Conservation (phyloP, 768 basidiomycete genomes). For the Rhizopogon sp. region DNA sequence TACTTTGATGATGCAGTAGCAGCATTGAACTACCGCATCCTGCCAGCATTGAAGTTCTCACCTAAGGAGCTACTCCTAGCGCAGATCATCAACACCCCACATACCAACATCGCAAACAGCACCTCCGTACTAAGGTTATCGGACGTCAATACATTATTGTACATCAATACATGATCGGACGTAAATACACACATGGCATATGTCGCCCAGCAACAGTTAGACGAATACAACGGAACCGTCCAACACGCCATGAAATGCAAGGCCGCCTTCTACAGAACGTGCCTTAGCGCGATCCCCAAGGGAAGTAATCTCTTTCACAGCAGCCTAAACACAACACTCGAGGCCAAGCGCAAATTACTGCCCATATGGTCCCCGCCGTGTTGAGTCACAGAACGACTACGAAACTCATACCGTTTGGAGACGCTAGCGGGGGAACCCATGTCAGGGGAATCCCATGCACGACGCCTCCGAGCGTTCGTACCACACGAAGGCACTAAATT, state of each 20-base stretch:
- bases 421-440: conserved; percentile 13
- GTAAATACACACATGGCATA: conserved; percentile 21
- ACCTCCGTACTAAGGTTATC: too few species aligned
- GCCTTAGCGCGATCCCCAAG: conserved; percentile 8
- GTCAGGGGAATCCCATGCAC: conserved; percentile 8
- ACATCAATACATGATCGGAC: too few species aligned
- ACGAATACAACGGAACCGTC: conserved; percentile 20
- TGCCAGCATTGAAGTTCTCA: conserved; percentile 11
- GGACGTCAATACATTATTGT: too few species aligned
- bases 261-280: conserved; percentile 19
- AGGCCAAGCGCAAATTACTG: conserved; percentile 22
- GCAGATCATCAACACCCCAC: conserved; percentile 21
- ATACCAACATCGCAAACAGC: not conserved
- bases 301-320: conserved; percentile 19
- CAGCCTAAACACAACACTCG: conserved; percentile 19
- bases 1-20: not conserved
- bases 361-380: conserved; percentile 28
- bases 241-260: conserved; percentile 21
- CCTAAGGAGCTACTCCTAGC: conserved; percentile 31
- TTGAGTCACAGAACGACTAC: conserved; percentile 3
- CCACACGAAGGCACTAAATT: conserved; percentile 14
- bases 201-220: conserved; percentile 24
- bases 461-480: conserved; percentile 16
- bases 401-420: conserved; percentile 20
- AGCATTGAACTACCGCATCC: conserved; percentile 12